Conservation (phyloP, 2,329 filamentous ascomycete species). For the Trichoderma simmonsii region DNA sequence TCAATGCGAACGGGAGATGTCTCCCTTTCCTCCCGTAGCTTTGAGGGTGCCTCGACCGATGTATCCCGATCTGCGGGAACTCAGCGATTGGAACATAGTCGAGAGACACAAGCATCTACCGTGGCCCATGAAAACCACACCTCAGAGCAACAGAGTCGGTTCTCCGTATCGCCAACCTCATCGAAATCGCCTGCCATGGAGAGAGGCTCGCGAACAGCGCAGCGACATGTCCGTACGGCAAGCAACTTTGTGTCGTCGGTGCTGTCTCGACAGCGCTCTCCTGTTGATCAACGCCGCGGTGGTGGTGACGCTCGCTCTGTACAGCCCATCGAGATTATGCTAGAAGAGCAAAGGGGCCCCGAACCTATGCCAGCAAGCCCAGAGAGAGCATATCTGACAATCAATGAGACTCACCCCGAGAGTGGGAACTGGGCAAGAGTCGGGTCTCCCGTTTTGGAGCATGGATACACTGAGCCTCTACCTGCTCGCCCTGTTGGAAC, state of each 20-base stretch:
- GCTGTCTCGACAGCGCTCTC: slow-evolving; percentile 9
- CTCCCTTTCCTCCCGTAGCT: background rate
- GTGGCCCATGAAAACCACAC: background rate
- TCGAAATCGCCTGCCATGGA: background rate
- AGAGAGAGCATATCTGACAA: slow-evolving; percentile 5
- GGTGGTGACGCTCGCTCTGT: background rate
- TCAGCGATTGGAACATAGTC: slow-evolving; percentile 19
- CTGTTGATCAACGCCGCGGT: slow-evolving; percentile 1
- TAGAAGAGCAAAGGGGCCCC: background rate
- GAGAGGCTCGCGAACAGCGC: background rate
- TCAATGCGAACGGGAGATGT: background rate
- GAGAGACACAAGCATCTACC: background rate
- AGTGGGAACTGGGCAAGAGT: background rate
- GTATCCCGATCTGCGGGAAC: slow-evolving; percentile 14
- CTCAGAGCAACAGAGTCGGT: slow-evolving; percentile 15
- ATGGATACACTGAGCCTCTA: slow-evolving; percentile 26
- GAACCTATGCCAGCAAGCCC: background rate
- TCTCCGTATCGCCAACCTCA: slow-evolving; percentile 17
- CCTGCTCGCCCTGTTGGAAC: slow-evolving; percentile 46
- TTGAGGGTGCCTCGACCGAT: background rate
- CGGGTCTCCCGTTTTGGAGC: background rate
- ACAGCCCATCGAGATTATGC: slow-evolving; percentile 2
- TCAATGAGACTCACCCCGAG: background rate
- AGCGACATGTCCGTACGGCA: background rate
- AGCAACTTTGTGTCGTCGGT: slow-evolving; percentile 8